A percentile compares a stretch with the other conserved stretches of the same genome.
These are phyloP conservation scores for Fusarium staphyleae DNA, from an alignment of 2,329 filamentous ascomycete species.

Conservation along the genomic window DNA sequence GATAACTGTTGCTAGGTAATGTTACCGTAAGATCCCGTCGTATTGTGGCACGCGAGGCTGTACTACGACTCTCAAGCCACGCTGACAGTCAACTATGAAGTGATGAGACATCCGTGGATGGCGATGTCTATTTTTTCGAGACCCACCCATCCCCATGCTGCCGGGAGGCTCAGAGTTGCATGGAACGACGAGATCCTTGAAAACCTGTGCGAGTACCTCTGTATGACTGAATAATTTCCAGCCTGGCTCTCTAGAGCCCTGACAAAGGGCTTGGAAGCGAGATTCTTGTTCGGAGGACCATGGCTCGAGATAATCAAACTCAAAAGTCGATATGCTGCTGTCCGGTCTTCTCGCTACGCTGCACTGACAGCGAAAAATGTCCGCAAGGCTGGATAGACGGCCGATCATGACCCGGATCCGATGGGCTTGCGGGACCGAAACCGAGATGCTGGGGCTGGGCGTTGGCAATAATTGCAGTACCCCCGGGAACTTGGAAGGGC, in stretches of 20 bases:
- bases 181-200: slow-evolving; percentile 2
- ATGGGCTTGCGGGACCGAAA: slow-evolving; percentile 7
- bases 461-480: slow-evolving; percentile 33
- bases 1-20: slow-evolving; percentile 11
- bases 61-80: slow-evolving; percentile 16
- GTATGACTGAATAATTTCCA: not conserved
- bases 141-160: slow-evolving; percentile 13
- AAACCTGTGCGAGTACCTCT: not conserved
- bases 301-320: not conserved
- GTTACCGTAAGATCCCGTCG: slow-evolving; percentile 21
- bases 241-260: not conserved
- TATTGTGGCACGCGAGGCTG: slow-evolving; percentile 19
- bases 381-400: slow-evolving; percentile 4
- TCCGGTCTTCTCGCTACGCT: not conserved
- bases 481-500: slow-evolving; percentile 3
- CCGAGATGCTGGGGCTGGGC: not conserved
- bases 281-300: not conserved
- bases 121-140: slow-evolving; percentile 5
- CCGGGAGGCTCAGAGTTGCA: slow-evolving; percentile 13
- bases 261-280: not conserved
- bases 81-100: slow-evolving; percentile 15
- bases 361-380: not conserved
- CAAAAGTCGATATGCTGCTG: not conserved
- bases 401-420: not conserved
- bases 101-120: slow-evolving; percentile 9